Base-by-base conservation (phyloP, 2,329 filamentous ascomycete genomes). In the Cadophora malorum region DNA sequence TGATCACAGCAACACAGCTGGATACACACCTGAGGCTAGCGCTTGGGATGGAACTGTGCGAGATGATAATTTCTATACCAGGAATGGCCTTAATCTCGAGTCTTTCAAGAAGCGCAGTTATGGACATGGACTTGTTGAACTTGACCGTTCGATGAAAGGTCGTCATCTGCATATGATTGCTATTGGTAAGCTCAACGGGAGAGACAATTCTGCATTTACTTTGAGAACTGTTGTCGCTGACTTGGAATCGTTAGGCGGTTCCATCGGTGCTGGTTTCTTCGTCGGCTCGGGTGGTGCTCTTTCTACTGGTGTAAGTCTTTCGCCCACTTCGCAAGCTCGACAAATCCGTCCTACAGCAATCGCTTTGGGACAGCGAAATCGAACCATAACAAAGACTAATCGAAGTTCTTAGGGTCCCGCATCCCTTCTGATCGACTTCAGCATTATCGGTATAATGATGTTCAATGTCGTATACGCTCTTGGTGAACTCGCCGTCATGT, bases 91-190 rank as follows among this genome's bases (percentile, higher is more conserved):
- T 4, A 66, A 66, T 23, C 35, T 66, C 3, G 64, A 66, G 23
- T 66, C 64, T 12, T 66, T 66, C 47, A 63, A 66, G 58, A 62
- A 45, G 64, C 47, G 64, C 21, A 66, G 64, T 50, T 66, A 66
- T 56, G 64, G 64, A 16, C 47, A 62, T 9, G 64, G 64, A 0
- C 53, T 66, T 33, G 64, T 66, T 16, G 56, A 66, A 35, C 64
- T 66, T 21, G 64, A 66, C 63, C 31, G 64, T 1, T 66, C 64
- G 5, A 66, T 86, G 53, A 80, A 82, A 70, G 81, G 82, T 52
- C 79, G 84, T 50, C 84, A 85, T 70, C 82, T 86, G 58, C 83
- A 83, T 74, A 86, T 87, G 85, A 86, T 87, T 79, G 90, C 90
- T 72, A 91, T 92, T 69, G 90, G 90, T 76, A 67, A 23, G 63